These are phyloP conservation scores for Tolypocladium paradoxum DNA, from an alignment of 2,329 filamentous ascomycete species.

Conservation along the genomic window DNA sequence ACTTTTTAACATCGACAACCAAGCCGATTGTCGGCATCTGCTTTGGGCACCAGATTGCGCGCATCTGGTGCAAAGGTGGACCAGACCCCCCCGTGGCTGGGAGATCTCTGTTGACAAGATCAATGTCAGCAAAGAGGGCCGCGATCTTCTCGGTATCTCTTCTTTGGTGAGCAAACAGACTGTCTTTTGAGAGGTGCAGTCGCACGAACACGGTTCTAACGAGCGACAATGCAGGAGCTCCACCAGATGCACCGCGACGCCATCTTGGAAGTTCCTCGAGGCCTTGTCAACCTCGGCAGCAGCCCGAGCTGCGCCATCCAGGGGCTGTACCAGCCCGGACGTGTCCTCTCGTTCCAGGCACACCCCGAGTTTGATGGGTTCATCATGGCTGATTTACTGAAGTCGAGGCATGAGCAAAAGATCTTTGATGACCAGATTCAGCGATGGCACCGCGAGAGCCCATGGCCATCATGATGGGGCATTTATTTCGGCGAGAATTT, in stretches of 20 bases:
- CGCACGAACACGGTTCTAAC: not conserved
- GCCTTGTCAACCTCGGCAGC: conserved; percentile 24
- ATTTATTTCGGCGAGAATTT: conserved; percentile 14
- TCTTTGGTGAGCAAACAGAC: conserved; percentile 11
- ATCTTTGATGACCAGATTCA: conserved; percentile 15
- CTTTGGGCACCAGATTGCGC: conserved; percentile 34
- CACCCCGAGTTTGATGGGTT: conserved; percentile 30
- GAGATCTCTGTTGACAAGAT: conserved; percentile 29
- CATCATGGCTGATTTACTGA: conserved; percentile 23
- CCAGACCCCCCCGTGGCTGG: conserved; percentile 26
- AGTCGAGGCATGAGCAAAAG: conserved; percentile 13
- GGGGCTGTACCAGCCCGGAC: conserved; percentile 24
- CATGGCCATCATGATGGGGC: conserved; percentile 16
- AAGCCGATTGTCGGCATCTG: conserved; percentile 31
- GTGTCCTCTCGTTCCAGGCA: conserved; percentile 28
- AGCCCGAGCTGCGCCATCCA: conserved; percentile 27
- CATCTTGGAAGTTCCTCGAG: conserved; percentile 24
- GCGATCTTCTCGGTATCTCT: conserved; percentile 20
- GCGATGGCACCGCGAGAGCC: conserved; percentile 15
- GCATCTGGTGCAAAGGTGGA: conserved; percentile 26
- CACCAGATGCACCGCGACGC: conserved; percentile 36
- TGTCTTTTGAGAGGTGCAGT: not conserved
- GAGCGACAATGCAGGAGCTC: conserved; percentile 11
- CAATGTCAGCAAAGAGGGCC: conserved; percentile 23
- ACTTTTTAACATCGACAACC: conserved; percentile 13